Conservation (phyloP, 768 basidiomycete species). For the Lactarius evosmus region DNA sequence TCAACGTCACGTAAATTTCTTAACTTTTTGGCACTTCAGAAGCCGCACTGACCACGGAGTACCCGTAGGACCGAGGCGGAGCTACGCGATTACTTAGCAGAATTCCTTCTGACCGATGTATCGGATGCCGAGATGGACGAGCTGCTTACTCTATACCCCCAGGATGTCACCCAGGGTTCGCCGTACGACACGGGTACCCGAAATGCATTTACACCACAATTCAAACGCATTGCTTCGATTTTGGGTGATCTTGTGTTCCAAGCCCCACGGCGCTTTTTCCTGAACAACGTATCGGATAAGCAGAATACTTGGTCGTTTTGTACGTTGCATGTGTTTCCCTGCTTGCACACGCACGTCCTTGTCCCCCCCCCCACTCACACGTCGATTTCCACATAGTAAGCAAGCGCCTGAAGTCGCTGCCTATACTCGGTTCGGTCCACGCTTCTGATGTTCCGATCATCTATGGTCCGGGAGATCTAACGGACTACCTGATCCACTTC, state of each 20-base stretch:
- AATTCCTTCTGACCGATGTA: constrained; percentile 11
- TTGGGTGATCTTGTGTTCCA: constrained; percentile 40
- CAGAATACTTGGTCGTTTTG: constrained; percentile 38
- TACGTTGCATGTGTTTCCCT: constrained; percentile 27
- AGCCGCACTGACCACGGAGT: not conserved
- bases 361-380: not conserved
- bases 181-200: constrained; percentile 32
- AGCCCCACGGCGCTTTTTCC: constrained; percentile 37
- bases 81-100: constrained; percentile 14
- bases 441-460: constrained; percentile 16
- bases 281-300: constrained; percentile 34
- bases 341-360: not conserved
- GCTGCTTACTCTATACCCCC: constrained; percentile 21
- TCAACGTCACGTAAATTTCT: constrained; percentile 32
- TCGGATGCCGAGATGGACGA: constrained; percentile 17
- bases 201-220: constrained; percentile 36
- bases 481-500: constrained; percentile 30
- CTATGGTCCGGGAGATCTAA: constrained; percentile 20
- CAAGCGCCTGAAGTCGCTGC: constrained; percentile 34
- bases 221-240: constrained; percentile 40
- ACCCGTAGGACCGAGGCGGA: constrained; percentile 26
- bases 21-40: not conserved
- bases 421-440: constrained; percentile 32
- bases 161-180: constrained; percentile 29
- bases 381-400: constrained; percentile 32